Percentiles rank a stretch among this genome's conserved stretches.
These are phyloP conservation scores for Phialocephala subalpina DNA, from an alignment of 2,329 filamentous ascomycete genomes.

Conservation along the genomic window DNA sequence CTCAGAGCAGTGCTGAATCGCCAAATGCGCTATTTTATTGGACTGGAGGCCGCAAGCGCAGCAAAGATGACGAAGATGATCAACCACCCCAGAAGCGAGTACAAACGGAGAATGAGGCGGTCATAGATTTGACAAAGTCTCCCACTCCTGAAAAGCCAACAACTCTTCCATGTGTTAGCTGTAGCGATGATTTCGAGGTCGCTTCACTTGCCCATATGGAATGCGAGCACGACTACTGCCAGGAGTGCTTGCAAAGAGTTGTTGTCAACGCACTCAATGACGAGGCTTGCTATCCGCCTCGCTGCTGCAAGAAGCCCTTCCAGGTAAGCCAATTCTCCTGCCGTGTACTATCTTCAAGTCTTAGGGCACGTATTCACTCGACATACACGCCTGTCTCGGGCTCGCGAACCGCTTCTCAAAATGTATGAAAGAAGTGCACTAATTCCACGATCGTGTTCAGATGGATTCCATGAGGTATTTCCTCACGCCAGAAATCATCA, in stretches of 20 bases:
- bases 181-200: not conserved
- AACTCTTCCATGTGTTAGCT: not conserved
- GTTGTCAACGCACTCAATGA: constrained; percentile 17
- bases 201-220: not conserved
- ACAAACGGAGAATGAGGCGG: not conserved
- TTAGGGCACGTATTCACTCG: too few species aligned
- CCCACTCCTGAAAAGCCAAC: not conserved
- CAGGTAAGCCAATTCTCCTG: too few species aligned
- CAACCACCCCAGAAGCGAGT: not conserved
- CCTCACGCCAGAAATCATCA: constrained; percentile 15
- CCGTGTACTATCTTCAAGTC: too few species aligned
- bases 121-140: not conserved
- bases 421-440: too few species aligned
- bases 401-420: too few species aligned
- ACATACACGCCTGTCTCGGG: too few species aligned
- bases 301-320: constrained; percentile 23
- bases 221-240: constrained; percentile 20
- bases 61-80: not conserved
- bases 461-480: constrained; percentile 16
- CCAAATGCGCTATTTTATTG: too few species aligned
- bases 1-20: too few species aligned
- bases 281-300: constrained; percentile 20
- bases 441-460: not conserved
- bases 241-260: constrained; percentile 16
- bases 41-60: not conserved